Conservation (phyloP, 208 protist species). For the Acanthamoeba lugdunensis region DNA sequence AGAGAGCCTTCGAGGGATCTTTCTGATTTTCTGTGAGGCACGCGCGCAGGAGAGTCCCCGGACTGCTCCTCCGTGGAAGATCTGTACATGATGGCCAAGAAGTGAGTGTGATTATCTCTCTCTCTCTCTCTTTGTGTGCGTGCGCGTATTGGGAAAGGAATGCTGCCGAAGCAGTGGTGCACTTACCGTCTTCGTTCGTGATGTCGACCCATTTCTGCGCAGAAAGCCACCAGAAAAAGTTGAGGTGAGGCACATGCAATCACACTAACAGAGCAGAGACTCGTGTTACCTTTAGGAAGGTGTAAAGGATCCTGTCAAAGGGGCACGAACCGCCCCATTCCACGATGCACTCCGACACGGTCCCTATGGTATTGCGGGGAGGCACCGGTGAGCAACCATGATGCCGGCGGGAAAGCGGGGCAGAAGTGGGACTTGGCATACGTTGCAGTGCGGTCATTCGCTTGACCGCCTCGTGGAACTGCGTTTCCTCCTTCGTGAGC, state of each 20-base stretch:
- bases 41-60: conserved; percentile 21
- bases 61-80: conserved; percentile 1
- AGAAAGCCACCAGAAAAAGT: not conserved
- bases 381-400: not conserved
- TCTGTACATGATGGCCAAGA: not conserved
- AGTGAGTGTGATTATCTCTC: not conserved
- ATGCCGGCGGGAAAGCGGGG: too few species aligned
- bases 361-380: not conserved
- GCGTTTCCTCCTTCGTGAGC: conserved; percentile 42
- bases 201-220: conserved; percentile 37
- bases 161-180: not conserved
- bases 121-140: too few species aligned
- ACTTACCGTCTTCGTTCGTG: conserved; percentile 56
- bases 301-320: conserved; percentile 45
- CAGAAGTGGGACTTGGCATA: not conserved
- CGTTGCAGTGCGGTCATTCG: conserved; percentile 41
- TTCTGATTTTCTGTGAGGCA: not conserved
- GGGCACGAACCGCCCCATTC: conserved; percentile 44
- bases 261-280: too few species aligned
- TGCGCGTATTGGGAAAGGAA: too few species aligned
- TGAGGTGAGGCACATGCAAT: not conserved
- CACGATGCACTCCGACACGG: conserved; percentile 36
- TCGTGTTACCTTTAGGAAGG: conserved; percentile 12
- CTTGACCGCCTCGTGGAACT: conserved; percentile 31
- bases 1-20: conserved; percentile 55